These are phyloP conservation scores for Withania somnifera DNA, from an alignment of 305 asterid species.

Conservation along the genomic window DNA sequence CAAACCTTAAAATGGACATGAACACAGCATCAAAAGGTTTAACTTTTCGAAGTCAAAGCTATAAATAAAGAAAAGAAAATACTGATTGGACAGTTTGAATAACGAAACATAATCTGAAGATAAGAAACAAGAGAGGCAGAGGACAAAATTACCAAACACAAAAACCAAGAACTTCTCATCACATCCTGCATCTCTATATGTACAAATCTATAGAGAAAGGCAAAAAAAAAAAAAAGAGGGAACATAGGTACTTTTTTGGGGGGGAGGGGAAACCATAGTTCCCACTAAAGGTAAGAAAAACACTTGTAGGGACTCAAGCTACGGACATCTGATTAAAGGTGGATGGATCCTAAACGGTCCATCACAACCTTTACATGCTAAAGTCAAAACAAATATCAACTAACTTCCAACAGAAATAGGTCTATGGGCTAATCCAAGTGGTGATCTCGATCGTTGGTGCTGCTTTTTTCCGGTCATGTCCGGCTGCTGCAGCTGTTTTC, in stretches of 20 bases:
- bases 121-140: background rate
- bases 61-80: no score
- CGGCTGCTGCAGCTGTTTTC: background rate
- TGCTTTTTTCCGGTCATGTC: background rate
- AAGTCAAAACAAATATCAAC: background rate
- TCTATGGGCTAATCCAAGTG: slow-evolving; percentile 31
- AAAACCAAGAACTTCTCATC: background rate
- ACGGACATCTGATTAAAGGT: background rate
- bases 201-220: background rate
- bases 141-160: background rate
- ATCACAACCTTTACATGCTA: background rate
- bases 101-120: background rate
- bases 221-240: background rate
- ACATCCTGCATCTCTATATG: background rate
- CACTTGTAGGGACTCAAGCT: background rate
- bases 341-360: background rate
- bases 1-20: no score
- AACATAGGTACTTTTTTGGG: no score
- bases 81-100: no score
- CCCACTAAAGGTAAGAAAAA: background rate
- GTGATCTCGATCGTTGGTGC: slow-evolving; percentile 15
- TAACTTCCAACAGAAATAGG: slow-evolving; percentile 15
- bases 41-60: no score
- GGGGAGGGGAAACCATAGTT: background rate
- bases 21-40: no score